Evolutionary conservation across 768 basidiomycete genomes (phyloP), one percentile per base, ranked within the genome.

Genomic region (Gloeostereum incarnatum): DNA sequence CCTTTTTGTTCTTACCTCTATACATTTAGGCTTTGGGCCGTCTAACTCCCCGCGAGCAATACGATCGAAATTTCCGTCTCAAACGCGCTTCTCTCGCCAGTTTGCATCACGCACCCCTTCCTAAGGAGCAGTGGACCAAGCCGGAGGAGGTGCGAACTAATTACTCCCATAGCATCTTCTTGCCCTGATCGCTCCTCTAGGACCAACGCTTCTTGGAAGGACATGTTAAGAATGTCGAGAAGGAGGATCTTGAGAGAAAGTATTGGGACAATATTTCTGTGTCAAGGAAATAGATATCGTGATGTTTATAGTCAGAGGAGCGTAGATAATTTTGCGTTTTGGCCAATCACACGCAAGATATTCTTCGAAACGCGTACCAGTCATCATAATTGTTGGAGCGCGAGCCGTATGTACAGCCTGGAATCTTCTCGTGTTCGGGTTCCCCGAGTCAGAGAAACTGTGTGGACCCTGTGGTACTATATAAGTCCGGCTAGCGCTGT

Each of bases 21-120:
- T 34, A 29, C 23, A 10, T 31, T 18, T 5, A 97, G 93, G 94
- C 94, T 24, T 60, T 99, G 46, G 57, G 54, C 31, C 91, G 94
- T 52, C 66, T 99, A 54, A 78, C 87, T 32, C 69, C 75, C 22
- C 71, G 74, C 34, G 80, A 97, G 64, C 55, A 67, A 23, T 97
- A 92, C 61, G 93, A 96, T 71, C 88, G 96, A 44, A 77, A 78
- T 40, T 96, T 67, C 75, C 86, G 96, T 45, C 65, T 93, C 59
- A 88, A 90, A 57, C 63, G 78, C n/a, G 83, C 86, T 18, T 75
- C 76, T 23, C 90, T 94, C 39, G 69, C 75, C 39, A 81, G 81
- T 40, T 70, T 90, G 40, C 60, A 87, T 32, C 93, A 97, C 61
- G 69, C 74, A 35, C 69, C 77, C 19, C 72, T 98, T 13, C 75